Percentiles rank a stretch among this genome's conserved stretches.
These are phyloP conservation scores for Plantago major DNA, from an alignment of 257 asterid genomes.

Conservation along the genomic window DNA sequence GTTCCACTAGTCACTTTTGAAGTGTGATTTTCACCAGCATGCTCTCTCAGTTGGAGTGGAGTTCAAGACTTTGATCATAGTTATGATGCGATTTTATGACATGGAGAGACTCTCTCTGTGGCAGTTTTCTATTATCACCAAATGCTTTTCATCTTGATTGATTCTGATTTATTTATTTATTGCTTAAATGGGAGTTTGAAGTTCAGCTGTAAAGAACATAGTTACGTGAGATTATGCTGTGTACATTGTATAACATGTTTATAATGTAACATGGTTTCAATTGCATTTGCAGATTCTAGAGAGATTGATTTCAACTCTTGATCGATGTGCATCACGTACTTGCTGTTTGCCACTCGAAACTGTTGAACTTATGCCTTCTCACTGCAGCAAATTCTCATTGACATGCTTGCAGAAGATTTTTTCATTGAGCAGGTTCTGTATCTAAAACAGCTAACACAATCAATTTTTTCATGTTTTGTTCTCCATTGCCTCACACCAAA, in stretches of 20 bases:
- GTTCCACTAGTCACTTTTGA: too few relatives aligned
- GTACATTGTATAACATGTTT: not conserved
- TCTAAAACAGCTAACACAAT: constrained; percentile 1
- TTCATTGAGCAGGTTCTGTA: constrained; percentile 63
- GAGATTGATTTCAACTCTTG: constrained; percentile 76
- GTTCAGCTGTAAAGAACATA: not conserved
- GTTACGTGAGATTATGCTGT: constrained; percentile 8
- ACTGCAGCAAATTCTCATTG: constrained; percentile 96
- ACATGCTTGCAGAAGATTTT: constrained; percentile 90
- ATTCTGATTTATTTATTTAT: constrained; percentile 14
- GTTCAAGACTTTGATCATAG: not conserved
- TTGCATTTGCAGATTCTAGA: constrained; percentile 56
- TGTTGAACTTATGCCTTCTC: constrained; percentile 92
- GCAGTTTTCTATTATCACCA: not conserved
- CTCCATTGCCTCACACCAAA: constrained; percentile 18
- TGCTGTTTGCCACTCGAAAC: constrained; percentile 88
- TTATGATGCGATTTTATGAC: too few relatives aligned
- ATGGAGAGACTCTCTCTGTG: too few relatives aligned
- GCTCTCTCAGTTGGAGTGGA: not conserved
- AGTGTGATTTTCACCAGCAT: too few relatives aligned
- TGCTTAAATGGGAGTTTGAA: constrained; percentile 6
- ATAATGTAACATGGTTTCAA: not conserved
- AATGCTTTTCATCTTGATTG: constrained; percentile 1
- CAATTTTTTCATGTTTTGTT: constrained; percentile 13
- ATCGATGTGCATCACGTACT: constrained; percentile 96